Evolutionary conservation across 768 basidiomycete species (phyloP).

Genomic region (Mycena polygramma): DNA sequence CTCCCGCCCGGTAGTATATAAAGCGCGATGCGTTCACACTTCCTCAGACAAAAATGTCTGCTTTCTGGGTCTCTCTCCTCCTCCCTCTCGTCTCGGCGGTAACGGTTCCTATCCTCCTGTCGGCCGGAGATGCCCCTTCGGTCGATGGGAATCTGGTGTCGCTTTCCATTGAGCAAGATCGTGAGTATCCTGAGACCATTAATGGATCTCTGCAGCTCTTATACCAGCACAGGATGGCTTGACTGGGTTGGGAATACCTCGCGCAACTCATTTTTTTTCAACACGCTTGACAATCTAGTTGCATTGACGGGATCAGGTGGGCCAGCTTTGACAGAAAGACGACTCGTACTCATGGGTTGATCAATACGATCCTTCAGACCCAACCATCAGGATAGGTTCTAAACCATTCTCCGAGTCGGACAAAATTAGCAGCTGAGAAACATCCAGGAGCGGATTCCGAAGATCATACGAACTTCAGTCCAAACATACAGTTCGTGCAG

Average conservation of each 20-base stretch:
- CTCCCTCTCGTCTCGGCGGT: slow-evolving; percentile 35
- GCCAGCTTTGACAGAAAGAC: no score
- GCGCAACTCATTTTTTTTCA: slow-evolving; percentile 71
- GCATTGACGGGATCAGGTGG: slow-evolving; percentile 56
- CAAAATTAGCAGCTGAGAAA: neutral
- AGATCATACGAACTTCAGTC: slow-evolving; percentile 71
- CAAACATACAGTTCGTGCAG: slow-evolving; percentile 62
- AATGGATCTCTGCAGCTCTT: neutral
- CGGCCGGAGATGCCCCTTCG: slow-evolving; percentile 47
- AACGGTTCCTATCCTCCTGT: slow-evolving; percentile 56
- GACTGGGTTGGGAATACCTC: slow-evolving; percentile 72
- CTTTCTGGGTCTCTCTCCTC: slow-evolving; percentile 17
- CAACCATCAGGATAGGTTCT: slow-evolving; percentile 66
- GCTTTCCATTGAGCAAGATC: slow-evolving; percentile 79
- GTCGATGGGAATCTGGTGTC: slow-evolving; percentile 66
- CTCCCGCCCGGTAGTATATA: slow-evolving; percentile 12
- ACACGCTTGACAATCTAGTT: slow-evolving; percentile 69
- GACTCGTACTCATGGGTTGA: no score
- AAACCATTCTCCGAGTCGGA: neutral
- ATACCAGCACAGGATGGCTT: slow-evolving; percentile 55
- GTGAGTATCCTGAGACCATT: slow-evolving; percentile 35
- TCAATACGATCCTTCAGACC: slow-evolving; percentile 40
- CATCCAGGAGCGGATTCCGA: slow-evolving; percentile 60
- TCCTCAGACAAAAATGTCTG: slow-evolving; percentile 4
- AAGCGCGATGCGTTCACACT: neutral